A percentile compares a stretch with the other conserved stretches of the same genome.
Evolutionary conservation across 2,329 filamentous ascomycete genomes (phyloP).

Genomic region (Keithomyces neogunnii): DNA sequence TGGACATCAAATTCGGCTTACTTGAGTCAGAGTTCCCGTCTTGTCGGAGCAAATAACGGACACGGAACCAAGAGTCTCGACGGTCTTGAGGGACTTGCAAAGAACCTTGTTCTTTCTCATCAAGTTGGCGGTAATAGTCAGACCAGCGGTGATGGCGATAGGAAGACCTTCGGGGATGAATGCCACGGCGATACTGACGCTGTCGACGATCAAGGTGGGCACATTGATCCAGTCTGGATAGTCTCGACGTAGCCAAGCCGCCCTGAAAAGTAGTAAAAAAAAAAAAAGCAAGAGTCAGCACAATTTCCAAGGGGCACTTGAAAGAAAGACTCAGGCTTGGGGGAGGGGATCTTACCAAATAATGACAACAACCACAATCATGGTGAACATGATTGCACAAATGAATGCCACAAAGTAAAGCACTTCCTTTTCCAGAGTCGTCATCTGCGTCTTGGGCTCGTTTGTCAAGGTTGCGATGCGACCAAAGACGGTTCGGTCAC

Average conservation of each 20-base stretch:
- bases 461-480: conserved; percentile 66
- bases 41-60: conserved; percentile 72
- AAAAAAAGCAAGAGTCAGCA: neutral
- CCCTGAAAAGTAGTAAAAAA: conserved; percentile 33
- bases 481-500: conserved; percentile 67
- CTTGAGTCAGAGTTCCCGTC: conserved; percentile 60
- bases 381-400: conserved; percentile 55
- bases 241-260: conserved; percentile 56
- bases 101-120: conserved; percentile 72
- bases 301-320: neutral
- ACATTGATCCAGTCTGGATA: conserved; percentile 67
- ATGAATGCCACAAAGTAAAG: conserved; percentile 65
- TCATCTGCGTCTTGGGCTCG: conserved; percentile 57
- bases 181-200: conserved; percentile 63
- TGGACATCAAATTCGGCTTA: conserved; percentile 13
- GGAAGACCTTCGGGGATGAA: conserved; percentile 70
- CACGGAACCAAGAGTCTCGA: conserved; percentile 66
- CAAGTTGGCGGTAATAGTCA: conserved; percentile 69
- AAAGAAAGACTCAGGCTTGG: too few relatives aligned
- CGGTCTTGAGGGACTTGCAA: conserved; percentile 72
- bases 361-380: conserved; percentile 56
- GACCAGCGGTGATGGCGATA: conserved; percentile 58
- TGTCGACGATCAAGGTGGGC: conserved; percentile 61
- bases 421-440: conserved; percentile 64
- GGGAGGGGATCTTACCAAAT: conserved; percentile 44